Evolutionary conservation across 208 protist genomes (phyloP).

Genomic region (Jaenimonas drosophilae): DNA sequence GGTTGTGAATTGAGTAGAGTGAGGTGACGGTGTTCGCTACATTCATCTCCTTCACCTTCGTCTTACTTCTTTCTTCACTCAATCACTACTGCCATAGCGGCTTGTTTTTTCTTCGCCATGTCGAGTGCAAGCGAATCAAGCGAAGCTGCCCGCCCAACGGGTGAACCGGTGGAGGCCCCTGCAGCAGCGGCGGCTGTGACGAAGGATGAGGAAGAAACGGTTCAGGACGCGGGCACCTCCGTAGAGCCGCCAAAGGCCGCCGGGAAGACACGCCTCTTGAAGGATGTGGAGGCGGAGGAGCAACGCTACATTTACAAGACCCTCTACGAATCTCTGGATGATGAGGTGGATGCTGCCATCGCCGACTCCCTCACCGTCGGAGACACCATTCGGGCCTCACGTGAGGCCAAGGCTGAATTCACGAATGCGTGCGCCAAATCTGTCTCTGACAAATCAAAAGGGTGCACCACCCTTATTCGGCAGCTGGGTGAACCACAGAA

Average conservation of each 20-base stretch:
- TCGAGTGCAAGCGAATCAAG: too few relatives aligned
- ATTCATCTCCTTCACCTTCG: slow-evolving; percentile 1
- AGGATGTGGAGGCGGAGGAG: slow-evolving; percentile 54
- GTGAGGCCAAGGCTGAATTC: slow-evolving; percentile 39
- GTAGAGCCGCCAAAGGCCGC: background rate
- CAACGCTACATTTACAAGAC: slow-evolving; percentile 42
- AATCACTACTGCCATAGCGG: background rate
- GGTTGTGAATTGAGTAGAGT: background rate
- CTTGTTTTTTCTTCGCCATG: too few relatives aligned
- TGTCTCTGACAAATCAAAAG: slow-evolving; percentile 42
- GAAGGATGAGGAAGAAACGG: background rate
- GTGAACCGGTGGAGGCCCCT: too few relatives aligned
- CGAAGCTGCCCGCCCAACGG: too few relatives aligned
- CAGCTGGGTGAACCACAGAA: slow-evolving; percentile 22
- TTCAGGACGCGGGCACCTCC: background rate
- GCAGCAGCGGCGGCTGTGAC: background rate
- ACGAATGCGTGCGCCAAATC: slow-evolving; percentile 17
- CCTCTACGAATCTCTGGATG: slow-evolving; percentile 50
- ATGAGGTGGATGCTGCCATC: slow-evolving; percentile 1
- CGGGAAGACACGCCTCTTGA: slow-evolving; percentile 27
- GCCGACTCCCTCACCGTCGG: too few relatives aligned
- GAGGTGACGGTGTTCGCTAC: background rate
- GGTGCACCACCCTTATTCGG: slow-evolving; percentile 21
- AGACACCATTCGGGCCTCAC: slow-evolving; percentile 26
- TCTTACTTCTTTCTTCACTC: background rate